Conservation (phyloP, 495 filamentous ascomycete genomes). For the Clohesyomyces aquaticus region DNA sequence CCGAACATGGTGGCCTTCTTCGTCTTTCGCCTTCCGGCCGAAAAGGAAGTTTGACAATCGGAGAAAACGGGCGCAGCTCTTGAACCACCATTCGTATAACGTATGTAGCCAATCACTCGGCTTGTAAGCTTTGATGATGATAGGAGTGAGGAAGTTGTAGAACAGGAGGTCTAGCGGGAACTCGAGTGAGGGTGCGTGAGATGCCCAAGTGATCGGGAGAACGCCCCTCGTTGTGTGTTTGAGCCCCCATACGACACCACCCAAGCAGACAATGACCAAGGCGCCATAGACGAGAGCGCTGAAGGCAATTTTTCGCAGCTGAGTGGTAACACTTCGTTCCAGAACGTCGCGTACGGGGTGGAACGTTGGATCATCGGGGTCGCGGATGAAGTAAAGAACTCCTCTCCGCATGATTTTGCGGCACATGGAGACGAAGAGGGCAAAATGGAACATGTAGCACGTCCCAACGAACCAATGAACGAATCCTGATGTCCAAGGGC, state of each 20-base stretch:
- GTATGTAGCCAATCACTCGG: slow-evolving; percentile 80
- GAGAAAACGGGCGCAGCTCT: slow-evolving; percentile 76
- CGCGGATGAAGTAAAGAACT: slow-evolving; percentile 96
- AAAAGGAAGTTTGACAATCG: slow-evolving; percentile 92
- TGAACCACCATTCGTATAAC: slow-evolving; percentile 97
- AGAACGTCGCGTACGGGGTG: slow-evolving; percentile 97
- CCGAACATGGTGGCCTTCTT: slow-evolving; percentile 71
- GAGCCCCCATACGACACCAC: slow-evolving; percentile 94
- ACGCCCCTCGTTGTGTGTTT: slow-evolving; percentile 65
- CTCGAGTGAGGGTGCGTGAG: slow-evolving; percentile 86
- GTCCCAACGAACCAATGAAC: slow-evolving; percentile 99
- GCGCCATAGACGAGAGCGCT: slow-evolving; percentile 95
- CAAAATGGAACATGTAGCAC: slow-evolving; percentile 99
- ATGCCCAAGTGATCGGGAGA: slow-evolving; percentile 89
- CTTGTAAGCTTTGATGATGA: slow-evolving; percentile 77
- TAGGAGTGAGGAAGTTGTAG: slow-evolving; percentile 93
- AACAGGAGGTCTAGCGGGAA: slow-evolving; percentile 94
- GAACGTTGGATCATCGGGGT: slow-evolving; percentile 97
- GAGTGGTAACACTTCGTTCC: slow-evolving; percentile 87
- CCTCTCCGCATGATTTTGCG: slow-evolving; percentile 93
- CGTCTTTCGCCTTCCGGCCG: slow-evolving; percentile 74
- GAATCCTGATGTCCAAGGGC: slow-evolving; percentile 86
- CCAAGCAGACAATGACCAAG: slow-evolving; percentile 88
- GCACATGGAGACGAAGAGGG: slow-evolving; percentile 98
- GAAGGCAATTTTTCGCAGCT: slow-evolving; percentile 94